Base-by-base conservation (phyloP, 805 yeast species). In the Saturnispora quitensis region DNA sequence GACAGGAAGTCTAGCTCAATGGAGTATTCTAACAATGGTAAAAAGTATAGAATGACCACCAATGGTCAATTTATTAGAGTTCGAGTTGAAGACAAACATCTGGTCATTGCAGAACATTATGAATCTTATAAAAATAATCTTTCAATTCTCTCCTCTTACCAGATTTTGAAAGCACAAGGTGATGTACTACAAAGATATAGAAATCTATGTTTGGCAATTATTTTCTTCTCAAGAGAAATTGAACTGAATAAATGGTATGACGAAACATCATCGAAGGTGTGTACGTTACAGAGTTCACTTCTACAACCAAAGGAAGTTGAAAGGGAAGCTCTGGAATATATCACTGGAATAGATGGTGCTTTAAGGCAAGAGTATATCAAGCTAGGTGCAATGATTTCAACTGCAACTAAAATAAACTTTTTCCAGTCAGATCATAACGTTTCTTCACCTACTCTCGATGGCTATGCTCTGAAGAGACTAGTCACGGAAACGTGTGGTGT, bases 341-440 rank as follows among this genome's bases (percentile, higher is more conserved):
- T 65, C 17, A 45, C 59, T 4, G 50, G 54, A 2, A 68, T 73
- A 8, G 45, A 56, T 5, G 55, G 61, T 1, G 62, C 62, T 25
- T 44, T 57, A 12, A 52, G 62, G 28, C 35, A 47, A 0, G 51
- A 60, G 5, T 78, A 77, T 56, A 64, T 77, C 40, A 56, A 58
- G 27, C 63, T 65, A 58, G 82, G 81, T 4, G 62, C 71, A 43
- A 65, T 68, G 55, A 60, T 78, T 17, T 52, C 77, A 53, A 64
- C 72, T 31, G 73, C 77, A 18, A 63, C 79, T 17, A 76, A 75
- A 55, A 67, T 77, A 54, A 75, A 77, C 58, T 78, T 77, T 56
- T 67, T 77, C 51, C 82, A 77, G 54, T 75, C 81, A 1, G 82
- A 78, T 59, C 83, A 78, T 58, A 78, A 73, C 59, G 72, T 75